Percentiles rank a stretch among this genome's conserved stretches.
Conservation (phyloP, 768 basidiomycete genomes). For the Lactarius trivialis region DNA sequence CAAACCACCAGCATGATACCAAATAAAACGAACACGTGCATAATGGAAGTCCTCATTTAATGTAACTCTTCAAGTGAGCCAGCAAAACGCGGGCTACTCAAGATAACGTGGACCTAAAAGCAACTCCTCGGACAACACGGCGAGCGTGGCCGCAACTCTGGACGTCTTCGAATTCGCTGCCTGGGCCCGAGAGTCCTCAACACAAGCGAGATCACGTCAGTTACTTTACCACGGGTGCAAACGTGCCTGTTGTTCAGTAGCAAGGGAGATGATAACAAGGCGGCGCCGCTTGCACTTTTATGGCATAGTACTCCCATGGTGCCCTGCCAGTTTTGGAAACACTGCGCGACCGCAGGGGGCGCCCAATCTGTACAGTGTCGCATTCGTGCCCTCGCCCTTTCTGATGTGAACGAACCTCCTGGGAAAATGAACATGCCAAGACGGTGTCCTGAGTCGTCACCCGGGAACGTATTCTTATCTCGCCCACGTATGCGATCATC, state of each 20-base stretch:
- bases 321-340: not conserved
- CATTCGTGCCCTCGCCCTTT: not conserved
- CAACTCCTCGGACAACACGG: not conserved
- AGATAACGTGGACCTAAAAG: not conserved
- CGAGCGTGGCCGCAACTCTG: not conserved
- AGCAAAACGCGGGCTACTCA: not conserved
- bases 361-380: not conserved
- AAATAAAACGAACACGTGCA: not conserved
- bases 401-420: not conserved
- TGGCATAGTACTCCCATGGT: not conserved
- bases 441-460: not conserved
- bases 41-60: not conserved
- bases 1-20: not conserved
- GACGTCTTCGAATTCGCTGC: not conserved
- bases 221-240: not conserved
- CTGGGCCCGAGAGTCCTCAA: not conserved
- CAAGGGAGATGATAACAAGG: not conserved
- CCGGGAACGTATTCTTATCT: not conserved
- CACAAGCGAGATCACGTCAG: not conserved
- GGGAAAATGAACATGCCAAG: not conserved
- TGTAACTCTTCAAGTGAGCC: not conserved
- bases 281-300: slow-evolving; percentile 3
- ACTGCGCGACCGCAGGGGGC: not conserved
- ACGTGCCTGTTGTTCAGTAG: not conserved
- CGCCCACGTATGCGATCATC: not conserved